Conservation (phyloP, 768 basidiomycete species). For the Lentinus brumalis region DNA sequence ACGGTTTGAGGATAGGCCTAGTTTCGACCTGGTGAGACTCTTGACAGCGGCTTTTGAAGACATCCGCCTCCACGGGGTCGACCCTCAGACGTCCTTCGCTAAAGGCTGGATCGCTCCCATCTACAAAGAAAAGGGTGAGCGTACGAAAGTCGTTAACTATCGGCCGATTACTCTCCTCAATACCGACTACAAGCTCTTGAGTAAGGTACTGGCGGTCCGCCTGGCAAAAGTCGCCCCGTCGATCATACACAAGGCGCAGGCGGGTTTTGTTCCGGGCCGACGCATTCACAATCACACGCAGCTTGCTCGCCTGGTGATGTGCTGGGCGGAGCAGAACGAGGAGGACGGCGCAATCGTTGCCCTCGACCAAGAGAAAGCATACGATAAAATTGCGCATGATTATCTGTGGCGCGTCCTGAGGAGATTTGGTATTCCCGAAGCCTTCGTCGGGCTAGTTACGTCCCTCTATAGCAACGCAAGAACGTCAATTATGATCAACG, state of each 20-base stretch:
- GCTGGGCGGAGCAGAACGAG: constrained; percentile 9
- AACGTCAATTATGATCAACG: constrained; percentile 37
- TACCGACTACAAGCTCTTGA: constrained; percentile 36
- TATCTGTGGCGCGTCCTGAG: constrained; percentile 16
- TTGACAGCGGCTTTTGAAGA: too few relatives aligned
- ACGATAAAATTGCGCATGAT: constrained; percentile 21
- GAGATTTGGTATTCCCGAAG: constrained; percentile 2
- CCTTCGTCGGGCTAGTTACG: constrained; percentile 28
- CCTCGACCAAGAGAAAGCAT: constrained; percentile 24
- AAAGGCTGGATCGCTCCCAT: constrained; percentile 39
- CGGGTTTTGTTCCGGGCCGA: constrained; percentile 39
- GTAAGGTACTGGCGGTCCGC: constrained; percentile 23
- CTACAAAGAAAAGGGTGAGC: constrained; percentile 40
- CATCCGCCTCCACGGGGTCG: too few relatives aligned
- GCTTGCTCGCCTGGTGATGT: constrained; percentile 23
- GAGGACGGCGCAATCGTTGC: constrained; percentile 11
- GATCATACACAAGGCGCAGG: constrained; percentile 39
- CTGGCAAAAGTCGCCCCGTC: constrained; percentile 12
- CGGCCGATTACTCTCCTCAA: constrained; percentile 29
- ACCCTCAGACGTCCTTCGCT: background rate
- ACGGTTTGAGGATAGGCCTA: too few relatives aligned
- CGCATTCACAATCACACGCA: constrained; percentile 35
- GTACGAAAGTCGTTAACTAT: constrained; percentile 12
- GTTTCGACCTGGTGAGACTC: too few relatives aligned
- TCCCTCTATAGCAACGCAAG: constrained; percentile 32